Evolutionary conservation across 177 flowering plant species (phyloP).

Genomic region (Tripterygium wilfordii): DNA sequence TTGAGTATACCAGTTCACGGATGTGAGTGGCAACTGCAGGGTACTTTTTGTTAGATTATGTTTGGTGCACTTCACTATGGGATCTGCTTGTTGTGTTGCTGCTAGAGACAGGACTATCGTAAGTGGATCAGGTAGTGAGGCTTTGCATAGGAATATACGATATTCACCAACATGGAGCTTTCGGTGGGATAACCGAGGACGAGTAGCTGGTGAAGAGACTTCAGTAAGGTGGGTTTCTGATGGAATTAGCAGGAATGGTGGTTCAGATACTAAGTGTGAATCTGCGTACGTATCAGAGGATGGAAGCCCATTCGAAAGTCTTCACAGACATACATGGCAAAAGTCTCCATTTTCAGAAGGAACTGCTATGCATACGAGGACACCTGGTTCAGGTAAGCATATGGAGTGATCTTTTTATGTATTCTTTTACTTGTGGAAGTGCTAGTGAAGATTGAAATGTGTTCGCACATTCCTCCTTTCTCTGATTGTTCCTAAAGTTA

Average conservation of each 20-base stretch:
- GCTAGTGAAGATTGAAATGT: no score
- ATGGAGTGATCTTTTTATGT: no score
- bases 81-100: constrained; percentile 81
- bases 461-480: no score
- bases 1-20: background rate
- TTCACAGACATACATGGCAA: constrained; percentile 29
- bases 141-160: constrained; percentile 39
- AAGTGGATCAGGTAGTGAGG: constrained; percentile 33
- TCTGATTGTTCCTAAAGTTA: no score
- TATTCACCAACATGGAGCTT: constrained; percentile 83
- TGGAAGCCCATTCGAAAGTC: constrained; percentile 53
- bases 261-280: constrained; percentile 43
- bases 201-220: constrained; percentile 74
- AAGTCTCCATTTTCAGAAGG: constrained; percentile 44
- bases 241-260: constrained; percentile 32
- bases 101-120: constrained; percentile 50
- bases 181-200: constrained; percentile 75
- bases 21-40: constrained; percentile 4
- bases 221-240: constrained; percentile 39
- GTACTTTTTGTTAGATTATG: constrained; percentile 2
- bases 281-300: constrained; percentile 48
- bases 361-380: constrained; percentile 23
- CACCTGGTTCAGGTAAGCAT: constrained; percentile 55
- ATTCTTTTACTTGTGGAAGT: no score
- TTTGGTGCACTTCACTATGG: constrained; percentile 50